Percentiles rank a stretch among this genome's conserved stretches.
These are phyloP conservation scores for Daphne laureola DNA, from an alignment of 441 rosid genomes.

Conservation along the genomic window DNA sequence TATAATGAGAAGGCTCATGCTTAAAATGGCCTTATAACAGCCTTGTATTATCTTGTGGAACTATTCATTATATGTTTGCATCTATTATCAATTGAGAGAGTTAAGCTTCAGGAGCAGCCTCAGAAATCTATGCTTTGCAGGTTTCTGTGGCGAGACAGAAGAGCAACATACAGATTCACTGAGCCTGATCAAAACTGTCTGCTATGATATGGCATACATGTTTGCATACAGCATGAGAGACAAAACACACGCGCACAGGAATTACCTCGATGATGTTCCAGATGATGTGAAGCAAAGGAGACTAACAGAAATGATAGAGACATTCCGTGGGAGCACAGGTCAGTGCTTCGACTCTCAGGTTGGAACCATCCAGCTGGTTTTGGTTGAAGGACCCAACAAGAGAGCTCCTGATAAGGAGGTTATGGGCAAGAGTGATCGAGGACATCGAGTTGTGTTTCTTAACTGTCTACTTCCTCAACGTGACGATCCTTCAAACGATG, in stretches of 20 bases:
- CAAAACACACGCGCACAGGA: slow-evolving; percentile 83
- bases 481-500: slow-evolving; percentile 14
- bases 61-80: neutral
- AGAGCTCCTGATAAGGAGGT: slow-evolving; percentile 83
- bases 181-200: slow-evolving; percentile 56
- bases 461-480: slow-evolving; percentile 36
- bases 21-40: too few species aligned
- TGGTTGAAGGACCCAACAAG: slow-evolving; percentile 89
- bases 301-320: slow-evolving; percentile 67
- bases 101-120: slow-evolving; percentile 3
- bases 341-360: slow-evolving; percentile 64
- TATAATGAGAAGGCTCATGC: too few species aligned
- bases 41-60: too few species aligned
- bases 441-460: slow-evolving; percentile 62
- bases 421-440: slow-evolving; percentile 81
- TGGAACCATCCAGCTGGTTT: slow-evolving; percentile 59
- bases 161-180: slow-evolving; percentile 76
- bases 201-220: slow-evolving; percentile 92
- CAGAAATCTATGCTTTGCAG: slow-evolving; percentile 24
- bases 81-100: neutral
- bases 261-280: slow-evolving; percentile 66
- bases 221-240: slow-evolving; percentile 97
- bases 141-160: slow-evolving; percentile 93
- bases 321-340: slow-evolving; percentile 76
- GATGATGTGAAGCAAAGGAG: slow-evolving; percentile 85